Conservation (phyloP, 352 stramenopile species). For the Thalassiosira ordinaria region DNA sequence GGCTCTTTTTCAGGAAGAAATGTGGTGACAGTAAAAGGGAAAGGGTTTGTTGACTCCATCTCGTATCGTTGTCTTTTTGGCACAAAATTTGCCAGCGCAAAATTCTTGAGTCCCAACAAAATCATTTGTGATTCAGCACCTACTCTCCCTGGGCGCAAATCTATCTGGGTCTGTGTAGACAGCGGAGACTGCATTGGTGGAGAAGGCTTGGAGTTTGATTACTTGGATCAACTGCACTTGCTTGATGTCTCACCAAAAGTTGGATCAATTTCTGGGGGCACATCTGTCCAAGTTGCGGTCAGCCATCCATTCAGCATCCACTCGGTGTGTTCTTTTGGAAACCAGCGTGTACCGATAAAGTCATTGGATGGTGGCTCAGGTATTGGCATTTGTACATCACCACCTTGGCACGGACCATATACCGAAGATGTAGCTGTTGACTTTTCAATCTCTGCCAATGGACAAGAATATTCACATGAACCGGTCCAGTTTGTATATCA, state of each 20-base stretch:
- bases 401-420: not conserved
- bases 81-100: conserved; percentile 23
- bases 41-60: conserved; percentile 42
- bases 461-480: conserved; percentile 42
- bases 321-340: conserved; percentile 50
- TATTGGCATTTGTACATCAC: conserved; percentile 35
- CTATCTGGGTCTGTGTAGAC: conserved; percentile 53
- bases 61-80: conserved; percentile 54
- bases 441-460: conserved; percentile 40
- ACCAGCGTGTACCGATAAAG: conserved; percentile 26
- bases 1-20: conserved; percentile 40
- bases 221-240: conserved; percentile 36
- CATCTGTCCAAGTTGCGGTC: conserved; percentile 29
- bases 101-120: conserved; percentile 41
- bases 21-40: conserved; percentile 37
- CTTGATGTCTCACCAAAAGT: conserved; percentile 36
- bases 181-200: conserved; percentile 36
- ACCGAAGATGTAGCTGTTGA: conserved; percentile 23
- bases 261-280: conserved; percentile 48
- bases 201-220: conserved; percentile 43
- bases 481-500: conserved; percentile 41
- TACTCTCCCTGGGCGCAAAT: conserved; percentile 24
- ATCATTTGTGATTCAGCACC: conserved; percentile 31
- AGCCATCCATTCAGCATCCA: conserved; percentile 21
- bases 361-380: not conserved